Base-by-base conservation (phyloP, 2,329 filamentous ascomycete genomes). In the Colletotrichum sp. region DNA sequence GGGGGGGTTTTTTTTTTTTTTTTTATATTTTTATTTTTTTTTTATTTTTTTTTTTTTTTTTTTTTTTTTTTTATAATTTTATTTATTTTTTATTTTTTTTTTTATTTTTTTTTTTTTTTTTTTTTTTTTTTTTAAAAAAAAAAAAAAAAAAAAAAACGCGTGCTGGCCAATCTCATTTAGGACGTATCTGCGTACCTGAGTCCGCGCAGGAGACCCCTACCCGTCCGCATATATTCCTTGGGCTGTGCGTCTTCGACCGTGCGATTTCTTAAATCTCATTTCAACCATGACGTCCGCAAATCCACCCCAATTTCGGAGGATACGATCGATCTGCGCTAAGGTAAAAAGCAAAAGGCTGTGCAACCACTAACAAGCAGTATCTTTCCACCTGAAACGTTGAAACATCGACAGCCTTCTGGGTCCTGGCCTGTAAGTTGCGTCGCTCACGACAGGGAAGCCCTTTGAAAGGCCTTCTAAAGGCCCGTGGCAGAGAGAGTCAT, bases 291-390 rank as follows among this genome's bases (percentile, higher is more conserved):
- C 70, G 73, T 73, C 70, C 70, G 24, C 64, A 69, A 63, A 69
- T 69, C 70, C 74, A 76, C 74, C 64, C 34, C 64, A 76, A 76
- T 76, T 69, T 76, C 74, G 73, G 73, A 76, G 57, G 69, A 57
- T 76, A 76, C 69, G 74, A 76, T 74, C 74, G 74, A 76, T 76
- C 74, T 76, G 65, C 59, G 65, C 74, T 74, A 74, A 59, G 30
- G 70, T 21, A n/a, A 65, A 69, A 76, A 75, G 55, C 63, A 68
- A 67, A 44, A 63, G 72, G 55, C 63, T 59, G 62, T 57, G 64
- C 49, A 71, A 39, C 57, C 70, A 73, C 70, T 59, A 32, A 65
- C 13, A 70, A 30, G 57, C 67, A 70, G 67, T 24, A 70, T 62
- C 70, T 76, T 76, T 32, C 64, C 57, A 69, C 74, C 74, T 76